Percentiles rank a stretch among this genome's conserved stretches.
These are phyloP conservation scores for Hypoxylon sp. DNA, from an alignment of 2,329 filamentous ascomycete species.

Conservation along the genomic window DNA sequence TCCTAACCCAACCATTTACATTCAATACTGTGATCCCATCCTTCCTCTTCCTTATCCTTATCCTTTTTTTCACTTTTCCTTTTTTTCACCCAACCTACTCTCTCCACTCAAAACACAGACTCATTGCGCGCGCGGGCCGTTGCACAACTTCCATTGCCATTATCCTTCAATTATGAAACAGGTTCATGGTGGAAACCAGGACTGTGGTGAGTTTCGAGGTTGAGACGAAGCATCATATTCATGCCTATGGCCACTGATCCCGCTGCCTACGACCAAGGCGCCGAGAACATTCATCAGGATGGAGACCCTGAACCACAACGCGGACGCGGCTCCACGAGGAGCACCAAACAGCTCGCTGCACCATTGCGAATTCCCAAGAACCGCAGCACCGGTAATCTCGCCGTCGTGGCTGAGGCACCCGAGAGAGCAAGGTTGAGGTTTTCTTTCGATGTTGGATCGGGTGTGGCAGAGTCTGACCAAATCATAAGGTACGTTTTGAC, in stretches of 20 bases:
- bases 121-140: conserved; percentile 33
- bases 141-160: conserved; percentile 24
- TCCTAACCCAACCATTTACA: conserved; percentile 25
- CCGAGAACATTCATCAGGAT: conserved; percentile 52
- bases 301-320: conserved; percentile 48
- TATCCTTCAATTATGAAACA: conserved; percentile 55
- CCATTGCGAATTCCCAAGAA: conserved; percentile 68
- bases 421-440: conserved; percentile 68
- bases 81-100: too few species aligned
- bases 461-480: conserved; percentile 70
- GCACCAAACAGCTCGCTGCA: conserved; percentile 56
- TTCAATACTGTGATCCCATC: conserved; percentile 14
- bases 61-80: conserved; percentile 11
- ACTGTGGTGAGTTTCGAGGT: conserved; percentile 52
- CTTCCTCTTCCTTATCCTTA: conserved; percentile 7
- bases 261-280: conserved; percentile 48
- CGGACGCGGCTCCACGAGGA: conserved; percentile 49
- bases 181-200: conserved; percentile 53
- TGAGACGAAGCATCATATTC: conserved; percentile 29
- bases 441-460: conserved; percentile 77
- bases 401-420: conserved; percentile 53
- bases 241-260: conserved; percentile 40
- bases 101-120: conserved; percentile 1
- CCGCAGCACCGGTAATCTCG: conserved; percentile 70
- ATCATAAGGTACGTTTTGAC: conserved; percentile 72